phyloP scores from a whole-genome alignment of 352 stramenopile species.

The Globisporangium mamillatum region DNA sequence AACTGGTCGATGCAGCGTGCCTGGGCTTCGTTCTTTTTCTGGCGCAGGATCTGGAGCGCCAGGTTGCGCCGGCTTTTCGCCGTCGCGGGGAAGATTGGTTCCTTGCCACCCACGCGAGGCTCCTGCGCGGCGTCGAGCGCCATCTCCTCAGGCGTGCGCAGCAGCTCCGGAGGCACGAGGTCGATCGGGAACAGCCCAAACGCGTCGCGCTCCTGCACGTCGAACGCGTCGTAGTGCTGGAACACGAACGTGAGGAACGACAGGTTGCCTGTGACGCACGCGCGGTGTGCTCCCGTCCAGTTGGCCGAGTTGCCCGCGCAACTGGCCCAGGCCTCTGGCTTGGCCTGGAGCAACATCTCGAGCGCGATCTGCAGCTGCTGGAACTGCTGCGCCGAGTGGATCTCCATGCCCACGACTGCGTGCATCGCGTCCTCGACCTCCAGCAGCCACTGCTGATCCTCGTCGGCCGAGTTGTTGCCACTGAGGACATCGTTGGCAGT shows the following conservation, averaged over 20 bases:
- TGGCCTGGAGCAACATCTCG: slow-evolving; percentile 46
- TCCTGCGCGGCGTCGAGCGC: slow-evolving; percentile 12
- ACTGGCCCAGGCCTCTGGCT: slow-evolving; percentile 27
- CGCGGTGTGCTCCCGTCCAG: slow-evolving; percentile 55
- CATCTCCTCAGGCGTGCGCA: slow-evolving; percentile 28
- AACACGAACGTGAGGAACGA: slow-evolving; percentile 54
- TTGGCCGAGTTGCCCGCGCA: slow-evolving; percentile 28
- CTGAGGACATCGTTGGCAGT: slow-evolving; percentile 12
- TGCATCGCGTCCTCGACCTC: slow-evolving; percentile 58
- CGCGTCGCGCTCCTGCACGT: slow-evolving; percentile 36
- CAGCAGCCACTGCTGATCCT: slow-evolving; percentile 19
- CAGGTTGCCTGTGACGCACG: slow-evolving; percentile 57
- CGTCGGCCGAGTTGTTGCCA: background rate
- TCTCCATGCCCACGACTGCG: slow-evolving; percentile 50
- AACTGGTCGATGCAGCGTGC: slow-evolving; percentile 18
- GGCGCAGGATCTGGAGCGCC: slow-evolving; percentile 32
- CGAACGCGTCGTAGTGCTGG: slow-evolving; percentile 32
- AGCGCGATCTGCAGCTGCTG: slow-evolving; percentile 64
- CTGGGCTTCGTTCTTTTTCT: slow-evolving; percentile 32
- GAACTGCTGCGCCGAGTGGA: slow-evolving; percentile 52
- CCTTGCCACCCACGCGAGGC: slow-evolving; percentile 1
- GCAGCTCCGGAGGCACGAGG: slow-evolving; percentile 49
- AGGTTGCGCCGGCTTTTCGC: slow-evolving; percentile 28
- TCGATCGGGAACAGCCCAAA: slow-evolving; percentile 57
- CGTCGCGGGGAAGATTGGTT: slow-evolving; percentile 15